phyloP scores from a whole-genome alignment of 768 basidiomycete genomes.

The Neoboletus brunneissimus region DNA sequence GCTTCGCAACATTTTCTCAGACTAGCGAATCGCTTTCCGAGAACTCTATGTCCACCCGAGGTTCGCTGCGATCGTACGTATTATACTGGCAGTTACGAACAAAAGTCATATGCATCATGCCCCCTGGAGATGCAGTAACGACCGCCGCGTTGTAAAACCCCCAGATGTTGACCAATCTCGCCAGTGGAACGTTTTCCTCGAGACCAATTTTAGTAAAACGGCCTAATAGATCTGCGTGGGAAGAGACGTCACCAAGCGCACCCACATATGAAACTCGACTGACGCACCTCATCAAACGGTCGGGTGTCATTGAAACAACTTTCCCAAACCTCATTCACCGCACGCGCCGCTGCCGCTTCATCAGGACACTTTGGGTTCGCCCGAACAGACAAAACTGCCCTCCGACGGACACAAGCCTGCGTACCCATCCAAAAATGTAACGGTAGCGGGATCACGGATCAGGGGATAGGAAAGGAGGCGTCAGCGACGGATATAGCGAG shows the following conservation, averaged over 20 bases:
- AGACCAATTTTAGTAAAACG: conserved; percentile 1
- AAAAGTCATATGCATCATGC: background rate
- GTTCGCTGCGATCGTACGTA: conserved; percentile 6
- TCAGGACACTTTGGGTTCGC: conserved; percentile 80
- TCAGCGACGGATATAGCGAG: conserved; percentile 11
- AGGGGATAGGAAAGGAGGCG: background rate
- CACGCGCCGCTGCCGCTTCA: conserved; percentile 73
- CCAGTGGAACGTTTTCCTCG: background rate
- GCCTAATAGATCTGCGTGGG: conserved; percentile 34
- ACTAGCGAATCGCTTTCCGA: background rate
- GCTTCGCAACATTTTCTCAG: conserved; percentile 15
- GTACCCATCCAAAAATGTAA: conserved; percentile 7
- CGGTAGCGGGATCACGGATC: background rate
- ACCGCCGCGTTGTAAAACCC: background rate
- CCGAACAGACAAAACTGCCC: conserved; percentile 78
- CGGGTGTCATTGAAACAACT: conserved; percentile 94
- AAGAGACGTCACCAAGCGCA: conserved; percentile 7
- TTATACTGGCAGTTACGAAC: background rate
- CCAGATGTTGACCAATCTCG: background rate
- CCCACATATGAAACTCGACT: background rate
- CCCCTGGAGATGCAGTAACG: conserved; percentile 9
- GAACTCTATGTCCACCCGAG: conserved; percentile 11
- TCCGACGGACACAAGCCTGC: conserved; percentile 86
- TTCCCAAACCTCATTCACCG: conserved; percentile 96
- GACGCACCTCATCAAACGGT: conserved; percentile 90